Percentiles rank a stretch among this genome's conserved stretches.
Conservation (phyloP, 2,329 filamentous ascomycete species). For the Neoscytalidium dimidiatum region DNA sequence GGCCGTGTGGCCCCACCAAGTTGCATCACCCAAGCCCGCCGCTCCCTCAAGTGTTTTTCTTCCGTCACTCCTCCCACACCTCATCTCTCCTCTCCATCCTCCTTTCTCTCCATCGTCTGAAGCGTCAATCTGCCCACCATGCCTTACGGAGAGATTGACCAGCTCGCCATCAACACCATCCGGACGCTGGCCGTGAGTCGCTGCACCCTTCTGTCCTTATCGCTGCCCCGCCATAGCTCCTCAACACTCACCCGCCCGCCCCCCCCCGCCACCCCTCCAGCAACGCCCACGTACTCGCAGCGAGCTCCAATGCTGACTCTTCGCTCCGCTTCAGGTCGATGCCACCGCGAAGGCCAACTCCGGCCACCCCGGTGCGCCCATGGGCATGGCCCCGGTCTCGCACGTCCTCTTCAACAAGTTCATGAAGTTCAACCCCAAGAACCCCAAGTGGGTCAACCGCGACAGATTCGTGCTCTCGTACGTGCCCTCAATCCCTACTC, state of each 20-base stretch:
- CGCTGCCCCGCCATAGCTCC: conserved; percentile 22
- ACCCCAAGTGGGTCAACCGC: conserved; percentile 94
- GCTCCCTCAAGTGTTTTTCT: conserved; percentile 20
- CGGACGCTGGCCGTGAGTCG: conserved; percentile 86
- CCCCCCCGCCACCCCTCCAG: conserved; percentile 19
- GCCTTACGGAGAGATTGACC: conserved; percentile 85
- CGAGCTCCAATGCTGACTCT: conserved; percentile 36
- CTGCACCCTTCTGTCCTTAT: conserved; percentile 21
- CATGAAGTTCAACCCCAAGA: conserved; percentile 99
- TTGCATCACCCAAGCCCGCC: conserved; percentile 16
- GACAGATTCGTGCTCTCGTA: conserved; percentile 99
- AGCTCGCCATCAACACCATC: conserved; percentile 97
- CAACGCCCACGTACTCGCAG: neutral
- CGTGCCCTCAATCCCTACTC: conserved; percentile 47
- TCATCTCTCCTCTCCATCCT: conserved; percentile 1
- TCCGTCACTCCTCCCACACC: conserved; percentile 18
- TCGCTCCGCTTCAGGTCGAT: conserved; percentile 72
- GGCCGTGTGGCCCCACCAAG: conserved; percentile 14
- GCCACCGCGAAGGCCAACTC: conserved; percentile 95
- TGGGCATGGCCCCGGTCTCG: conserved; percentile 92
- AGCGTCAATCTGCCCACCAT: conserved; percentile 57
- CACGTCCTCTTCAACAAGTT: conserved; percentile 99
- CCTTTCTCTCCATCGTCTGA: conserved; percentile 21
- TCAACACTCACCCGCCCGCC: conserved; percentile 24
- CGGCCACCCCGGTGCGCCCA: conserved; percentile 97